phyloP scores from a whole-genome alignment of 805 yeast species.

The Ogataea corticis region DNA sequence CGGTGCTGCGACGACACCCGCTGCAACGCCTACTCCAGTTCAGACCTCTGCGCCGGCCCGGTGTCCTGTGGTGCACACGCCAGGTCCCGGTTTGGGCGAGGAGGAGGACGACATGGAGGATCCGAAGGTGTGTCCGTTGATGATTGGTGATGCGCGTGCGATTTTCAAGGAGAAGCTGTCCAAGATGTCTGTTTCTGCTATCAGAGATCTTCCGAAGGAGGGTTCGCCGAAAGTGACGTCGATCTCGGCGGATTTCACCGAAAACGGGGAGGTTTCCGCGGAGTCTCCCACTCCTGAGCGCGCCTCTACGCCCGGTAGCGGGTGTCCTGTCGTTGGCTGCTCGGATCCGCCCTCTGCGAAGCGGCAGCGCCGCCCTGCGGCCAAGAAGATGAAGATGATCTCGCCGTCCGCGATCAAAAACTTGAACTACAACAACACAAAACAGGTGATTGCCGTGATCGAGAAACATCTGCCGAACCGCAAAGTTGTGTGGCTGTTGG shows the following conservation, averaged over 20 bases:
- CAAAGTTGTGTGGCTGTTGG: slow-evolving; percentile 52
- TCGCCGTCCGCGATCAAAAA: slow-evolving; percentile 36
- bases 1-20: slow-evolving; percentile 28
- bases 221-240: slow-evolving; percentile 28
- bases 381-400: slow-evolving; percentile 28
- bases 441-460: slow-evolving; percentile 40
- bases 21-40: slow-evolving; percentile 1
- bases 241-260: slow-evolving; percentile 26
- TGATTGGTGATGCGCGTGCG: slow-evolving; percentile 45
- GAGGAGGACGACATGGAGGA: slow-evolving; percentile 33
- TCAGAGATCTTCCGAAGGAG: slow-evolving; percentile 26
- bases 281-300: background rate
- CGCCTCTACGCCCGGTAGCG: background rate
- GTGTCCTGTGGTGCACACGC: slow-evolving; percentile 33
- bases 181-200: slow-evolving; percentile 33
- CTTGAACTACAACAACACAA: slow-evolving; percentile 42
- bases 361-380: slow-evolving; percentile 14
- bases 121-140: slow-evolving; percentile 45
- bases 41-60: slow-evolving; percentile 17
- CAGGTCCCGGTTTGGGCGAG: too few relatives aligned
- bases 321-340: slow-evolving; percentile 16
- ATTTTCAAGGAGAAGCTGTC: slow-evolving; percentile 37
- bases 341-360: slow-evolving; percentile 7
- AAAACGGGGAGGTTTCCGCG: slow-evolving; percentile 7
- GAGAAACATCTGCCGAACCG: slow-evolving; percentile 54